Evolutionary conservation across 169 alveolate genomes (phyloP).

Genomic region (Cryptosporidium bovis): DNA sequence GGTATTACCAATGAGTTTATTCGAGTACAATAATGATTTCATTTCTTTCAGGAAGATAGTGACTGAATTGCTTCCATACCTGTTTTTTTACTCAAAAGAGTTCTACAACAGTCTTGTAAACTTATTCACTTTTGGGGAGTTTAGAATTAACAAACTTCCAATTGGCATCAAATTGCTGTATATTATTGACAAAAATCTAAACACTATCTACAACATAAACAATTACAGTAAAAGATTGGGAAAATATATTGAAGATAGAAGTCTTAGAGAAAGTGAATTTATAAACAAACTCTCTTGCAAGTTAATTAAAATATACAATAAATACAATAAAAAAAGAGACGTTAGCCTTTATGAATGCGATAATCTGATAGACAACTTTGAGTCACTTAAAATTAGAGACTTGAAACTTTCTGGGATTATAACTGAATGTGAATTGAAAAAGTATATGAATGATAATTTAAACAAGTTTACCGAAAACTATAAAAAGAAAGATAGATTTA

Average conservation of each 20-base stretch:
- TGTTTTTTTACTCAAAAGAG: not conserved
- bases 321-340: too few relatives aligned
- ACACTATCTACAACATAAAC: not conserved
- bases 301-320: too few relatives aligned
- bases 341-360: not conserved
- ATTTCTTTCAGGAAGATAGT: not conserved
- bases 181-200: slow-evolving; percentile 9
- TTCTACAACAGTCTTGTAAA: not conserved
- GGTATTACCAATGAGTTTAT: slow-evolving; percentile 19
- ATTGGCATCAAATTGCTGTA: slow-evolving; percentile 15
- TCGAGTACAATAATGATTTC: not conserved
- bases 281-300: not conserved
- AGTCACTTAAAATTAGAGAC: not conserved
- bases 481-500: not conserved
- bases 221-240: too few relatives aligned
- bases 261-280: not conserved
- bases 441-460: not conserved
- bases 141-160: not conserved
- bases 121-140: not conserved
- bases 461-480: not conserved
- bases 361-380: not conserved
- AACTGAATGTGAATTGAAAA: not conserved
- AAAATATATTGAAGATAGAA: not conserved
- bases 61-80: slow-evolving; percentile 24
- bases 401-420: too few relatives aligned